These are phyloP conservation scores for Rhodotorula taiwanensis DNA, from an alignment of 768 basidiomycete genomes.

Conservation along the genomic window DNA sequence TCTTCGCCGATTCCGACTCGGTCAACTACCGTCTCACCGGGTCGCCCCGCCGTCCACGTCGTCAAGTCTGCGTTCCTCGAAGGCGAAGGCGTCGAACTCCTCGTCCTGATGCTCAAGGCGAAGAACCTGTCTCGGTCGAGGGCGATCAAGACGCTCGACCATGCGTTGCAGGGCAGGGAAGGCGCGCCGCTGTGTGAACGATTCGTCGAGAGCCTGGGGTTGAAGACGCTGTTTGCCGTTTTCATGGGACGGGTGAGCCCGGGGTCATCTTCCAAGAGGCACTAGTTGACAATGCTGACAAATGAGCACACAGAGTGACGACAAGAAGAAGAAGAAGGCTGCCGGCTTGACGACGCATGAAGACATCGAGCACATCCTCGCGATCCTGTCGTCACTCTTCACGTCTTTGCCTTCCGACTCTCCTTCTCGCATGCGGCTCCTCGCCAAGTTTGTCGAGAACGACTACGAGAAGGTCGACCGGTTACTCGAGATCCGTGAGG, in stretches of 20 bases:
- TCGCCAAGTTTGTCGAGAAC: constrained; percentile 88
- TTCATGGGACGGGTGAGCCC: constrained; percentile 84
- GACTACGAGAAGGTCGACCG: constrained; percentile 94
- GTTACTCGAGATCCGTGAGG: constrained; percentile 76
- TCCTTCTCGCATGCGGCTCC: constrained; percentile 64
- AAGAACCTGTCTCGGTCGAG: constrained; percentile 12
- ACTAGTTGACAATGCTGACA: not conserved
- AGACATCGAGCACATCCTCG: constrained; percentile 78
- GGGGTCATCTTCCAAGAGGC: not conserved
- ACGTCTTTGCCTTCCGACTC: constrained; percentile 83
- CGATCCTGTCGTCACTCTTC: constrained; percentile 78
- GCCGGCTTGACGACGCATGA: constrained; percentile 51
- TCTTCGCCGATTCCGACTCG: constrained; percentile 5
- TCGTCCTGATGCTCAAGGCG: constrained; percentile 97
- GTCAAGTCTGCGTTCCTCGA: constrained; percentile 77
- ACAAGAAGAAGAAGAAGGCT: constrained; percentile 55
- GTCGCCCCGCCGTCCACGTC: constrained; percentile 43
- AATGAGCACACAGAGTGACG: constrained; percentile 41
- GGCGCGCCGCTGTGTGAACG: constrained; percentile 65
- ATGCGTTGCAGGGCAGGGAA: constrained; percentile 61
- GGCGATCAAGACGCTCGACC: constrained; percentile 81
- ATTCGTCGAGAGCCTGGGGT: constrained; percentile 78
- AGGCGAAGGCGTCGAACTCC: constrained; percentile 88
- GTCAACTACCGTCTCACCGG: not conserved
- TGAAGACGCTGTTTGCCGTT: constrained; percentile 81